Evolutionary conservation across 225 moss, liverwort and hornwort genomes (phyloP).

Genomic region (Ulota crispa): DNA sequence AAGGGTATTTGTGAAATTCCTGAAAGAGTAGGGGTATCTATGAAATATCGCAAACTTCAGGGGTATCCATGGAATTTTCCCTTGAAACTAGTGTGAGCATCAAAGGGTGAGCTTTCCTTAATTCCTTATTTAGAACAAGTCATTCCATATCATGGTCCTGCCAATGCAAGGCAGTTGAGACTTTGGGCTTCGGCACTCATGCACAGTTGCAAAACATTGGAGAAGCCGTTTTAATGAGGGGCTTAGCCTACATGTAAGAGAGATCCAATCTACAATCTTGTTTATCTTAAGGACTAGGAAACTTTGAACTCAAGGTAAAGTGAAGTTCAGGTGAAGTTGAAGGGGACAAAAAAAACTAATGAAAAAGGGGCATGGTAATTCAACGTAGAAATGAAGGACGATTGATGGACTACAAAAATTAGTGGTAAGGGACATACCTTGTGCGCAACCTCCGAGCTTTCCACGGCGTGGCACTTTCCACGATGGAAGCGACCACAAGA

Average conservation of each 20-base stretch:
- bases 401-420: neutral
- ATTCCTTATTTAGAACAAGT: neutral
- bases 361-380: neutral
- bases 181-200: neutral
- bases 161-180: neutral
- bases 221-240: neutral
- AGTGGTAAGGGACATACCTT: conserved; percentile 44
- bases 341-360: neutral
- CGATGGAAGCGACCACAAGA: conserved; percentile 63
- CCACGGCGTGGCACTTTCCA: conserved; percentile 63
- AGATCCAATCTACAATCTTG: neutral
- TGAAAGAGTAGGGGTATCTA: no score
- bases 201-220: neutral
- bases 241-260: neutral
- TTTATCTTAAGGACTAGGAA: neutral
- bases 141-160: neutral
- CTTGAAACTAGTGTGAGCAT: neutral
- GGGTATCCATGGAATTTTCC: no score
- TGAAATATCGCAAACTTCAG: no score
- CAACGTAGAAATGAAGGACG: neutral
- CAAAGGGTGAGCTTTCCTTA: neutral
- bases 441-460: conserved; percentile 55
- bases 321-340: neutral
- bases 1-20: no score
- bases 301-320: neutral